Evolutionary conservation across 2,329 filamentous ascomycete species (phyloP).

Genomic region (Berkeleyomyces rouxiae): DNA sequence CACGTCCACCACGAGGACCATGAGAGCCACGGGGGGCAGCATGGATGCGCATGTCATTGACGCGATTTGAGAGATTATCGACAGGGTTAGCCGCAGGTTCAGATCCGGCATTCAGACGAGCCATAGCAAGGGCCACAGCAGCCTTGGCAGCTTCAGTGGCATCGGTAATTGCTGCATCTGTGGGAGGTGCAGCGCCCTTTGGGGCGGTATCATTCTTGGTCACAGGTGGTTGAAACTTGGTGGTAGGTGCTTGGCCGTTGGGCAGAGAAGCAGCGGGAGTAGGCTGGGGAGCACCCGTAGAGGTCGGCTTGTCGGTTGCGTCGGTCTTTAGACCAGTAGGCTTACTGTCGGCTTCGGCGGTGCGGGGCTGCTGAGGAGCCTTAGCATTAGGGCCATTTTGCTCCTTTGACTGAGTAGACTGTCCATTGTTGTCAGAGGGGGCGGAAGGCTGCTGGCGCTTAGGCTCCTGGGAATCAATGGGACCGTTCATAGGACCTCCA

Average conservation of each 20-base stretch:
- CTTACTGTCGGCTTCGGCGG: background rate
- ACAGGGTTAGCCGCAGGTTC: conserved; percentile 32
- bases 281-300: conserved; percentile 28
- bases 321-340: conserved; percentile 26
- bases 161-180: conserved; percentile 34
- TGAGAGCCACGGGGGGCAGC: conserved; percentile 35
- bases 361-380: background rate
- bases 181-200: conserved; percentile 24
- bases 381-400: background rate
- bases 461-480: conserved; percentile 3
- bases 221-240: conserved; percentile 19
- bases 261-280: conserved; percentile 22
- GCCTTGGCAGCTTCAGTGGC: conserved; percentile 60
- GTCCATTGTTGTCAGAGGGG: conserved; percentile 23
- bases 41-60: conserved; percentile 59
- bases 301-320: conserved; percentile 16
- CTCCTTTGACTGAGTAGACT: conserved; percentile 22
- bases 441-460: conserved; percentile 15
- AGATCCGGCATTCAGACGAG: conserved; percentile 36
- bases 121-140: conserved; percentile 67
- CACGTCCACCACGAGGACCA: conserved; percentile 32
- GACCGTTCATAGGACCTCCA: conserved; percentile 9
- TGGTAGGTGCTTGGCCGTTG: conserved; percentile 22
- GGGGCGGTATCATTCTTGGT: conserved; percentile 19
- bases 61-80: conserved; percentile 58